Evolutionary conservation across 1,284 basidiomycete species (phyloP), one percentile per base, ranked within the genome.

Genomic region (Jaminaea rosea): DNA sequence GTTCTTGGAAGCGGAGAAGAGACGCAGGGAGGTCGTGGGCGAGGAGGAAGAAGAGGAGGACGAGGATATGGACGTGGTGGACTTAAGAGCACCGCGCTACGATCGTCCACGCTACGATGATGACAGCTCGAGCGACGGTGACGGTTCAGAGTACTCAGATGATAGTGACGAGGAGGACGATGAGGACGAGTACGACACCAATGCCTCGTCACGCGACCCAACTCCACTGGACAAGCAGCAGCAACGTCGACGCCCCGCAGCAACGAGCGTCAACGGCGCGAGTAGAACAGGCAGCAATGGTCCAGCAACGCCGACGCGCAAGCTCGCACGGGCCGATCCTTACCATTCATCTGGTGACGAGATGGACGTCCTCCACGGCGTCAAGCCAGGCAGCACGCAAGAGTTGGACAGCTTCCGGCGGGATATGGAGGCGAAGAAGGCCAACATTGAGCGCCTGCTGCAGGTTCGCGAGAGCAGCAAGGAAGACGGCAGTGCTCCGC

Each of bases 1-100:
- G 15, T 63, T 63, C 19, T 29, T 63, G n/a, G 39, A 57, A 24
- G 62, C 58, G 37, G 62, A 63, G 29, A 59, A 58, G 13, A 45
- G 27, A 8, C 44, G 61, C 8, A 60, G 55, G 24, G 58, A 54
- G 7, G n/a, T 60, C 32, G 49, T 54, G 2, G 55, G 56, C 4
- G 53, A 46, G 6, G 44, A 44, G 1, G 50, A 37, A 1, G 50
- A 54, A 10, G 49, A 53, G 2, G 55, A 55, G 6, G 44, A 46
- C 17, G 53, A 58, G 21, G 53, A 53, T 15, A 52, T 53, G 23
- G 44, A 53, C 4, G 52, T 65, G 13, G 29, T 63, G 44, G 60
- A 62, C 47, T 59, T 63, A 31, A 32, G 32, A 4, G 50, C 62
- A 32, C 56, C 58, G 4, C 23, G n/a, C 15, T 58, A 53, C 56